phyloP scores from a whole-genome alignment of 371 early-diverging fungal species.

The Lichtheimia ramosa region DNA sequence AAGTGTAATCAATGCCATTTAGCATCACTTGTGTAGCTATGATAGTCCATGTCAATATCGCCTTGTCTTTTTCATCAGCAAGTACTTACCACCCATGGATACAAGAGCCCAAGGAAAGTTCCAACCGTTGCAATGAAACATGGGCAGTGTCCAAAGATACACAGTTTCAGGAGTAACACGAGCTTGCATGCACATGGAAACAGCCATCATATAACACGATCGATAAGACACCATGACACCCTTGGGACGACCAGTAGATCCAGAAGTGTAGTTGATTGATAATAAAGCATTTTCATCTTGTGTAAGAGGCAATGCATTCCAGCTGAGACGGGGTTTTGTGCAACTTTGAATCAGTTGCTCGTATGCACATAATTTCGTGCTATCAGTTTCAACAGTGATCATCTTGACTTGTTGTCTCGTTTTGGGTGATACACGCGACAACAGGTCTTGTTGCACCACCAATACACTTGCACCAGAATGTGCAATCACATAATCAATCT shows the following conservation, averaged over 20 bases:
- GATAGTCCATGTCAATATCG: no score
- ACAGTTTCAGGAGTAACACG: conserved; percentile 44
- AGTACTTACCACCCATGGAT: conserved; percentile 44
- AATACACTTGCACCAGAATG: conserved; percentile 57
- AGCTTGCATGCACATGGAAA: conserved; percentile 55
- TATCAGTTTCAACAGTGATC: conserved; percentile 23
- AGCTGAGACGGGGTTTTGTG: conserved; percentile 19
- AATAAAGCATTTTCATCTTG: conserved; percentile 54
- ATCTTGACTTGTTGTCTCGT: conserved; percentile 6
- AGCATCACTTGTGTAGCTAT: conserved; percentile 55
- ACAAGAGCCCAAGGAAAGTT: conserved; percentile 65
- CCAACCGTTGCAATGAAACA: conserved; percentile 76
- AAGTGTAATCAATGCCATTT: conserved; percentile 58
- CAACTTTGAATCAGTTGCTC: conserved; percentile 40
- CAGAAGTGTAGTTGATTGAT: conserved; percentile 65
- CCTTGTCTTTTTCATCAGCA: neutral
- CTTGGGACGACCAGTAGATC: conserved; percentile 69
- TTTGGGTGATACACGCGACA: conserved; percentile 5
- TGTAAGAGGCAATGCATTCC: conserved; percentile 52
- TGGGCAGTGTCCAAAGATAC: conserved; percentile 63
- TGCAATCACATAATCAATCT: conserved; percentile 62
- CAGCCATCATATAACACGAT: conserved; percentile 56
- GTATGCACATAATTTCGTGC: conserved; percentile 34
- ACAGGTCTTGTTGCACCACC: conserved; percentile 58
- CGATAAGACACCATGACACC: conserved; percentile 42